Percentiles rank a stretch among this genome's conserved stretches.
Evolutionary conservation across 257 asterid genomes (phyloP).

Genomic region (Solanum sitiens): DNA sequence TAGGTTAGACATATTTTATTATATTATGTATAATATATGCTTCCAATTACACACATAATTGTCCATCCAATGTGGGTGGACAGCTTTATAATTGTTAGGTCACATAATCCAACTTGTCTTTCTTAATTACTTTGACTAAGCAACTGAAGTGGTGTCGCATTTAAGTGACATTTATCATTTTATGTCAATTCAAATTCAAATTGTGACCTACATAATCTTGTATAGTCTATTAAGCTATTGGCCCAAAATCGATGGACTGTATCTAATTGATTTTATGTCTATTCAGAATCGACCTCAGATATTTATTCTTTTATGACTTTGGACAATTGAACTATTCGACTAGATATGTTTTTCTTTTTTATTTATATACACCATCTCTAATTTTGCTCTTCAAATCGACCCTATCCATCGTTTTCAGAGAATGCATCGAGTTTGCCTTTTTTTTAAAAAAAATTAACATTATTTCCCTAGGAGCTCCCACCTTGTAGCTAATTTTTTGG

Average conservation of each 20-base stretch:
- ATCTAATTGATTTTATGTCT: no score
- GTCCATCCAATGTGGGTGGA: not conserved
- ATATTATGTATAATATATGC: not conserved
- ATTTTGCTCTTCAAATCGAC: no score
- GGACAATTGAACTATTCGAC: no score
- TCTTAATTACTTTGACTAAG: not conserved
- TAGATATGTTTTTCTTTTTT: no score
- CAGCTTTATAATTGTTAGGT: not conserved
- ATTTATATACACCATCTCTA: no score
- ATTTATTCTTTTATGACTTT: no score
- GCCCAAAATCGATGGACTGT: not conserved
- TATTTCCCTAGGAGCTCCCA: no score
- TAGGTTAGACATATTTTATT: not conserved
- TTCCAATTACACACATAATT: not conserved
- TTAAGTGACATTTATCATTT: not conserved
- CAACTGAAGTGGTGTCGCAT: not conserved
- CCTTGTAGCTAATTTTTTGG: accelerated
- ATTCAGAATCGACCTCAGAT: not conserved
- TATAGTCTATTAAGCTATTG: not conserved
- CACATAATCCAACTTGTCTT: not conserved
- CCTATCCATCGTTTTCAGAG: no score
- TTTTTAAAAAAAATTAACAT: no score
- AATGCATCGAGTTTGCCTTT: no score
- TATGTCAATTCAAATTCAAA: not conserved
- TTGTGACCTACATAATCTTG: not conserved